Base-by-base conservation (phyloP, 805 yeast species). In the Scheffersomyces spartinae region DNA sequence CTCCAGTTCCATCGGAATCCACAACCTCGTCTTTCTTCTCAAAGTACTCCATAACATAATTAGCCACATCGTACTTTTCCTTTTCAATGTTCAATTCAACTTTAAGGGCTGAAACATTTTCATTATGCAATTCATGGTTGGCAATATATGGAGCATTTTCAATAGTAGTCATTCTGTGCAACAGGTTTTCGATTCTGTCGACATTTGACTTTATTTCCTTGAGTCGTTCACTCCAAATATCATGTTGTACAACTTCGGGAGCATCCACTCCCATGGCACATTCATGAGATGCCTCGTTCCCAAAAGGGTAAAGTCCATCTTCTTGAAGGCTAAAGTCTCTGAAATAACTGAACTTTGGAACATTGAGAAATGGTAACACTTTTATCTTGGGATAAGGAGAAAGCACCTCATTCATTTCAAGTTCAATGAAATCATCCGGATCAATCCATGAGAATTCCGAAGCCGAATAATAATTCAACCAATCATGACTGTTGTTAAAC, bases 341-440 rank as follows among this genome's bases (percentile, higher is more conserved):
- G 30, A 73, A 65, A 38, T 74, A 76, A 6, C 74, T 66, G 30
- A 76, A 68, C 36, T 71, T 52, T 1, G 83, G 83, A 5, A 79
- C 60, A 24, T 36, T 55, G 27, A 63, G 45, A 19, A 71, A 56
- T 1, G 76, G 75, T 5, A 57, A 34, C 1, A 68, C 52, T 23
- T 52, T 52, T 9, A 71, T 49, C 15, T 49, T 49, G 1, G 74
- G 74, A 18, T 55, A 26, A 36, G 56, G 32, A 42, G 55, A 47
- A 4, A 55, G 45, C 1, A 57, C 36, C 4, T 68, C 62, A 7
- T 60, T 44, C 25, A 62, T 53, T 31, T 78, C 81, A 21, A 84
- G 42, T 38, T 85, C 95, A 7, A 69, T 55, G 38, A 69, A 85
- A 44, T 85, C 95, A 30, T 79, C 78, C 13, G 59, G 50, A 40